Percentiles rank a stretch among this genome's conserved stretches.
Conservation (phyloP, 139 green algal genomes). For the Volvox africanus region DNA sequence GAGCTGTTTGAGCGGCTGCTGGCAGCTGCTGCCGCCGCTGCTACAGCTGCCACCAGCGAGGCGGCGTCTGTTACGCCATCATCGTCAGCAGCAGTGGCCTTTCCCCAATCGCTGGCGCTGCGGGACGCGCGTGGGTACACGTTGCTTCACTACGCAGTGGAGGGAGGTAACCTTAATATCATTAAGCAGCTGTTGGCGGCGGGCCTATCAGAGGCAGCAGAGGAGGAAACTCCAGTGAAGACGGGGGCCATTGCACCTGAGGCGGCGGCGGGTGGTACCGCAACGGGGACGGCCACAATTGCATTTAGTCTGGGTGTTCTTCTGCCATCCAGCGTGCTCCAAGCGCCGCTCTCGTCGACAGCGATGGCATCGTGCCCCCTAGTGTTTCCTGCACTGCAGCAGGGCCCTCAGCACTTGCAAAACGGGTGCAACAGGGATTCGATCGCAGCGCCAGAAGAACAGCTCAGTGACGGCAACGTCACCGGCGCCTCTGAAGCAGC, state of each 20-base stretch:
- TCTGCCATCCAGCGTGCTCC: neutral
- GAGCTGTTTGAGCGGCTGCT: constrained; percentile 24
- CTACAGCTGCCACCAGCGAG: neutral
- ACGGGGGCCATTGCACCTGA: neutral
- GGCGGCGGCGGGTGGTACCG: neutral
- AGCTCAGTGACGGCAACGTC: too few relatives aligned
- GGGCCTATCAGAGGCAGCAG: neutral
- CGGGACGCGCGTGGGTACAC: constrained; percentile 7
- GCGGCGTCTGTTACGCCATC: neutral
- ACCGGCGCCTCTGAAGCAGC: neutral
- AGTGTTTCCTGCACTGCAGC: neutral
- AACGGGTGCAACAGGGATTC: too few relatives aligned
- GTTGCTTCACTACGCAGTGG: constrained; percentile 48
- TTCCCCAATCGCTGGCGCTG: constrained; percentile 1
- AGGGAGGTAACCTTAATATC: constrained; percentile 25
- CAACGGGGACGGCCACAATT: too few relatives aligned
- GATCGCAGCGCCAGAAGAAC: too few relatives aligned
- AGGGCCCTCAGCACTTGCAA: neutral
- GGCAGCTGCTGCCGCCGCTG: neutral
- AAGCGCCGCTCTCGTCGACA: neutral
- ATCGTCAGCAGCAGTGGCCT: neutral
- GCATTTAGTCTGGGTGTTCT: neutral
- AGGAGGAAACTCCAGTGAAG: neutral
- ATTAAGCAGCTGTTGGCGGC: constrained; percentile 13
- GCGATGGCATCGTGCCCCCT: neutral